These are phyloP conservation scores for Acidiella bohemica DNA, from an alignment of 495 filamentous ascomycete genomes.

Conservation along the genomic window DNA sequence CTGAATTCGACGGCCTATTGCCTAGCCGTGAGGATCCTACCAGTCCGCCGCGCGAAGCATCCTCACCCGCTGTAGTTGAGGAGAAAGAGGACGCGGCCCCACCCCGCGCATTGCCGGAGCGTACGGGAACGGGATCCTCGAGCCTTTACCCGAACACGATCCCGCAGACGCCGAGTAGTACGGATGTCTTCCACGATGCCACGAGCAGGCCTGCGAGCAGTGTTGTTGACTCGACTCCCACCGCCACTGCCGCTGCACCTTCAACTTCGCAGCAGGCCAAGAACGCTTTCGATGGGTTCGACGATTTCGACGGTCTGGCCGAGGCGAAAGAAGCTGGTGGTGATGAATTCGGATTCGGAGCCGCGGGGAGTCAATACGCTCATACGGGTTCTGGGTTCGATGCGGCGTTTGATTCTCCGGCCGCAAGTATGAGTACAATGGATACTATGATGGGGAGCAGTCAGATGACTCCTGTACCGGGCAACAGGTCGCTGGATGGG, in stretches of 20 bases:
- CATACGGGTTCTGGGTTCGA: constrained; percentile 55
- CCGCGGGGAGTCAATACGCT: constrained; percentile 24
- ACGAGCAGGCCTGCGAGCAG: constrained; percentile 36
- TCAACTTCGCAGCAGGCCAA: background rate
- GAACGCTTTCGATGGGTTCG: constrained; percentile 41
- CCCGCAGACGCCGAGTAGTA: constrained; percentile 3
- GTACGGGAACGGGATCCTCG: constrained; percentile 27
- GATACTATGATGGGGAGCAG: constrained; percentile 48
- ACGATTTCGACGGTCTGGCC: constrained; percentile 78
- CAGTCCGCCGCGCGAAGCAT: constrained; percentile 25
- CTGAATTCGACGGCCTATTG: constrained; percentile 50
- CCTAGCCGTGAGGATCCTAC: constrained; percentile 53
- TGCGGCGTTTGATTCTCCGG: constrained; percentile 45
- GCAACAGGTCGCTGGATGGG: constrained; percentile 38
- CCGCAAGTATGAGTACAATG: constrained; percentile 29
- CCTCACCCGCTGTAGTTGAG: background rate
- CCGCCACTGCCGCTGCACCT: background rate
- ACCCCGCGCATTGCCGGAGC: constrained; percentile 19
- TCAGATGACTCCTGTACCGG: constrained; percentile 5
- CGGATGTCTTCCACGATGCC: constrained; percentile 26
- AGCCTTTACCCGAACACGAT: constrained; percentile 16
- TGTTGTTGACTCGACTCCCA: constrained; percentile 11
- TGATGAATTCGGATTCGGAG: constrained; percentile 41
- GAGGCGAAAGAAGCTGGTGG: constrained; percentile 83
- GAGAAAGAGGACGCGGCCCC: background rate